phyloP scores from a whole-genome alignment of 2,329 filamentous ascomycete genomes.

The Fusarium papillatum region DNA sequence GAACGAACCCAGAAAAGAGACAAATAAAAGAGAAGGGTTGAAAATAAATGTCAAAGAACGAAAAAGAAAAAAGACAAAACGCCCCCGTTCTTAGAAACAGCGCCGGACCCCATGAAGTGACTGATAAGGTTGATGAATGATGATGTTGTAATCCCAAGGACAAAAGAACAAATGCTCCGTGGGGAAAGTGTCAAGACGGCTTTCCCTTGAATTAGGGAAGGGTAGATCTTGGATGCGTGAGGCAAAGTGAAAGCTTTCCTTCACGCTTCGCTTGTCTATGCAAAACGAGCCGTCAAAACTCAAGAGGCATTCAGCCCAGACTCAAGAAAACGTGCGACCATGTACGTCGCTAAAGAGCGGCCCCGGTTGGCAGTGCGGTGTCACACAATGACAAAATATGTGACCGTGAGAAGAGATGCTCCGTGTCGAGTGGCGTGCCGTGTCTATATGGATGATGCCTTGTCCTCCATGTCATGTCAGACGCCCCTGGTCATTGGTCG shows the following conservation, averaged over 20 bases:
- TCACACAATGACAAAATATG: slow-evolving; percentile 21
- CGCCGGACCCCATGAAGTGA: slow-evolving; percentile 45
- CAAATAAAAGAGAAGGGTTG: slow-evolving; percentile 9
- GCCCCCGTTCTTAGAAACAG: slow-evolving; percentile 43
- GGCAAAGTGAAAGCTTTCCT: background rate
- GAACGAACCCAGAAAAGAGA: slow-evolving; percentile 21
- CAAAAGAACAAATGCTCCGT: slow-evolving; percentile 29
- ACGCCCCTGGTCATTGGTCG: slow-evolving; percentile 42
- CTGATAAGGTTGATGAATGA: slow-evolving; percentile 15
- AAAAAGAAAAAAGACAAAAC: slow-evolving; percentile 34
- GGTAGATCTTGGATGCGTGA: background rate
- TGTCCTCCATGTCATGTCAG: slow-evolving; percentile 36
- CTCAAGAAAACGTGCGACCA: slow-evolving; percentile 36
- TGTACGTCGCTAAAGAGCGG: slow-evolving; percentile 25
- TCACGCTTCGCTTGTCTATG: slow-evolving; percentile 19
- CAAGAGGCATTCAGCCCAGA: slow-evolving; percentile 22
- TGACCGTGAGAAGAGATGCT: slow-evolving; percentile 31
- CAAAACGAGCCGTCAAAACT: slow-evolving; percentile 19
- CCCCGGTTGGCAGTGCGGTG: slow-evolving; percentile 26
- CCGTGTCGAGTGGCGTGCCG: slow-evolving; percentile 44
- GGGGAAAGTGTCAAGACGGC: slow-evolving; percentile 13
- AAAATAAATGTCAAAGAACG: slow-evolving; percentile 29
- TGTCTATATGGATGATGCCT: slow-evolving; percentile 49
- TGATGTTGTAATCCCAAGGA: slow-evolving; percentile 34
- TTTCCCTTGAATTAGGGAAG: slow-evolving; percentile 4